phyloP scores from a whole-genome alignment of 164 flowering plant species.

The Tetrastigma voinierianum region DNA sequence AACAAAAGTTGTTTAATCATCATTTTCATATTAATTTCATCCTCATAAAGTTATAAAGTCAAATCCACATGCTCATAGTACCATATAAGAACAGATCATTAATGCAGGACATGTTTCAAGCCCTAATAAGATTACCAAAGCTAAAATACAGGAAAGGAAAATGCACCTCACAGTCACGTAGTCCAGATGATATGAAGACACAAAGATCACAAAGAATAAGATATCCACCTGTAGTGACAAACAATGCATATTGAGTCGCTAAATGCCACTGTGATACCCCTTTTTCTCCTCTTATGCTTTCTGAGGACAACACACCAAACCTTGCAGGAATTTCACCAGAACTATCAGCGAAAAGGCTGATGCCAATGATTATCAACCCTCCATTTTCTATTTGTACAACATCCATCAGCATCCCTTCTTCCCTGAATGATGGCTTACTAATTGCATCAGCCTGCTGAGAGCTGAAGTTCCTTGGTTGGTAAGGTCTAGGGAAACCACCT shows the following conservation, averaged over 20 bases:
- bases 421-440: background rate
- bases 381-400: background rate
- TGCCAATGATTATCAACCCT: slow-evolving; percentile 1
- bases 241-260: slow-evolving; percentile 28
- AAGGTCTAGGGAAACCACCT: slow-evolving; percentile 1
- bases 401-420: slow-evolving; percentile 6
- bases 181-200: slow-evolving; percentile 26
- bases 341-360: background rate
- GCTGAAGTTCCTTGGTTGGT: background rate
- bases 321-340: slow-evolving; percentile 17
- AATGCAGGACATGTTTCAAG: too few relatives aligned
- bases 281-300: slow-evolving; percentile 21
- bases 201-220: slow-evolving; percentile 29
- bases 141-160: slow-evolving; percentile 2
- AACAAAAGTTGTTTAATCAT: too few relatives aligned
- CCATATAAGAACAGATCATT: too few relatives aligned
- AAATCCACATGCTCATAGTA: too few relatives aligned
- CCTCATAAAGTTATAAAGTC: too few relatives aligned
- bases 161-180: slow-evolving; percentile 26
- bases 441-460: background rate
- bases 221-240: slow-evolving; percentile 29
- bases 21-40: too few relatives aligned
- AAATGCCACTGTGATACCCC: background rate
- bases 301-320: slow-evolving; percentile 23
- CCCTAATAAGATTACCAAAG: too few relatives aligned